Evolutionary conservation across 2,329 filamentous ascomycete genomes (phyloP), one percentile per base, ranked within the genome.

Genomic region (Cordyceps javanica): DNA sequence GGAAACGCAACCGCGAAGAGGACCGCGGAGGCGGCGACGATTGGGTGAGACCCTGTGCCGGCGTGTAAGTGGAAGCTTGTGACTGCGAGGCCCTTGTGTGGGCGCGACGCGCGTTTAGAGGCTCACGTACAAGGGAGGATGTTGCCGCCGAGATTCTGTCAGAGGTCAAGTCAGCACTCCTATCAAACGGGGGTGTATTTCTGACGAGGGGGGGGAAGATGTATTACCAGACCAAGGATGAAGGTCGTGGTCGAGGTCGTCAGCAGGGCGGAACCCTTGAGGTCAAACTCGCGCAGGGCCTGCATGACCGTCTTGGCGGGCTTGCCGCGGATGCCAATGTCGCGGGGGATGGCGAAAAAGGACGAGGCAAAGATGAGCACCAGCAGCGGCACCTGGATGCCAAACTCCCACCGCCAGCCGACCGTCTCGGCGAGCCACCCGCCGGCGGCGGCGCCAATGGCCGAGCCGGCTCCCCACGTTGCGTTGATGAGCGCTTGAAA

Each of bases 361-460:
- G 78, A 73, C n/a, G 82, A 66, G 9, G 68, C 62, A 45, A 82
- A 69, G 60, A 76, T 79, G 2, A 81, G 49, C 0, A 78, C 26
- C 30, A 86, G 65, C 0, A 75, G 72, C 3, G 81, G 77, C 3
- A 86, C 73, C 68, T 87, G 84, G 8, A 86, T 70, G 55, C 82
- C 82, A 66, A 87, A 90, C 57, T 87, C 86, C 84, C 85, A 88
- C 42, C 88, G 76, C 88, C 88, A 91, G 30, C 88, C 88, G 2
- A 91, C 70, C 34, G 74, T 76, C 65, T 91, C 87, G 25, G 86
- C 86, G 66, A 91, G 82, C 54, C 84, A 76, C 1, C 88, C 88
- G 14, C 88, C 88, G 7, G 88, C 75, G 0, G 87, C 87, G 1
- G 87, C 87, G 3, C 88, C 88, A 2, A 83, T 72, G 7, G 81